phyloP scores from a whole-genome alignment of 192 early-diverging fungal genomes.

The Rhizophagus prolifer region DNA sequence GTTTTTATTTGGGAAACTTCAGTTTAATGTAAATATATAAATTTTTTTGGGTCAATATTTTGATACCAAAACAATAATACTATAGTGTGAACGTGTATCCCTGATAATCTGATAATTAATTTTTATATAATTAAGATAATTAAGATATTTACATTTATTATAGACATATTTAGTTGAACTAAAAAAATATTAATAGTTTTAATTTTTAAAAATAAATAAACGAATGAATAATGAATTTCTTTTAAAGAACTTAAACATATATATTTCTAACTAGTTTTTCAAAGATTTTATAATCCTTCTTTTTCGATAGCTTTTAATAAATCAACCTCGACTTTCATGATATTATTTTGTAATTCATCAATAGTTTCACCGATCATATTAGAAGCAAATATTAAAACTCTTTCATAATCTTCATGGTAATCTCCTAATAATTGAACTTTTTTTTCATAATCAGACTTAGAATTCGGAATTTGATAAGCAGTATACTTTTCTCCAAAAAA shows the following conservation, averaged over 20 bases:
- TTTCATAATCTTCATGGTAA: conserved; percentile 15
- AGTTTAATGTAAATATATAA: background rate
- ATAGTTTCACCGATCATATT: background rate
- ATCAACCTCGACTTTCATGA: conserved; percentile 8
- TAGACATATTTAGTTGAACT: too few relatives aligned
- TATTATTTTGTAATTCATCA: background rate
- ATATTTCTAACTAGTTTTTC: too few relatives aligned
- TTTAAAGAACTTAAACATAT: background rate
- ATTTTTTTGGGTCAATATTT: background rate
- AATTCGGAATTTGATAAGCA: background rate
- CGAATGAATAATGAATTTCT: background rate
- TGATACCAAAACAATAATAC: too few relatives aligned
- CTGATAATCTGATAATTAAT: background rate
- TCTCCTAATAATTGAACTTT: conserved; percentile 2
- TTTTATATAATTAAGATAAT: background rate
- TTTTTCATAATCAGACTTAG: background rate
- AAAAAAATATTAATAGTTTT: too few relatives aligned
- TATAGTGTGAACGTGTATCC: background rate
- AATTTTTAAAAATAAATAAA: too few relatives aligned
- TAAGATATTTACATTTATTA: too few relatives aligned
- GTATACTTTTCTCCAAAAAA: conserved; percentile 17
- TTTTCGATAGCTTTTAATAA: background rate
- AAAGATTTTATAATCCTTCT: background rate
- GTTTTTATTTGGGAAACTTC: background rate
- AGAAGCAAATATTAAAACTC: conserved; percentile 1